Evolutionary conservation across 441 rosid genomes (phyloP).

Genomic region (Hura crepitans): DNA sequence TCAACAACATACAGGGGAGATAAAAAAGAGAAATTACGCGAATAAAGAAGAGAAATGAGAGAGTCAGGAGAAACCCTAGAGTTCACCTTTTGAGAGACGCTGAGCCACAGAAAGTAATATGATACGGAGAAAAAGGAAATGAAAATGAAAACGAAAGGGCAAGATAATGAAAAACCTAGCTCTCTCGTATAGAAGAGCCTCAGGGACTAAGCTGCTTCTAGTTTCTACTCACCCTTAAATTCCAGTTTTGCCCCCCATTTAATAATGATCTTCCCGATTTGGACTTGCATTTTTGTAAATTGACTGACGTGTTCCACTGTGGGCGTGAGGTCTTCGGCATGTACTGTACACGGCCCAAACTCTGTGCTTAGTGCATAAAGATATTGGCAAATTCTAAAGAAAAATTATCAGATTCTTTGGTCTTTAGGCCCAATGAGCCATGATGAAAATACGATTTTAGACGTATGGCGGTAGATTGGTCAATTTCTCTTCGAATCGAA

Average conservation of each 20-base stretch:
- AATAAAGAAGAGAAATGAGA: too few species aligned
- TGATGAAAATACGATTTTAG: too few species aligned
- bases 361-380: too few species aligned
- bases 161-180: conserved; percentile 18
- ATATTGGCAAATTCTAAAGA: too few species aligned
- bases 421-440: too few species aligned
- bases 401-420: too few species aligned
- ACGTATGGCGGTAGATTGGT: too few species aligned
- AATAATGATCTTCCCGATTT: not conserved
- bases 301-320: not conserved
- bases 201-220: conserved; percentile 11
- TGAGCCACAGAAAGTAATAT: conserved; percentile 24
- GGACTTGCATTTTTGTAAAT: not conserved
- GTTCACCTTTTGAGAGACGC: conserved; percentile 31
- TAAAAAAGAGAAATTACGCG: not conserved
- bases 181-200: conserved; percentile 1
- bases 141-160: not conserved
- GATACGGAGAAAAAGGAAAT: not conserved
- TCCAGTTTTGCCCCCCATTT: conserved; percentile 13
- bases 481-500: too few species aligned
- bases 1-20: not conserved
- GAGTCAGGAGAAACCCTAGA: conserved; percentile 28
- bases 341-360: too few species aligned
- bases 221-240: conserved; percentile 21
- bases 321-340: too few species aligned